A percentile compares a stretch with the other conserved stretches of the same genome.
These are phyloP conservation scores for Ambrosia hybrid DNA, from an alignment of 140 eudicot species.

Conservation along the genomic window DNA sequence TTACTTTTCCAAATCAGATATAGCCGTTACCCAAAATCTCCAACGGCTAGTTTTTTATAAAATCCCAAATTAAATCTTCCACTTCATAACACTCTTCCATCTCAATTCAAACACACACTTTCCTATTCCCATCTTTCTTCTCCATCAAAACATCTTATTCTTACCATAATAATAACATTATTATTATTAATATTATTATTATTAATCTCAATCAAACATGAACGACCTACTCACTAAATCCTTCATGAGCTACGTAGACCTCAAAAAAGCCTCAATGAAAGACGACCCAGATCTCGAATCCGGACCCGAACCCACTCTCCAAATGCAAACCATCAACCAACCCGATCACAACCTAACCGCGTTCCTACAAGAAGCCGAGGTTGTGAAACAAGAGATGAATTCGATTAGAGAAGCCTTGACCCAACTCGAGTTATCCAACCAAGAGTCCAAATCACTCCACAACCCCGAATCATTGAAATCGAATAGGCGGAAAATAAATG, in stretches of 20 bases:
- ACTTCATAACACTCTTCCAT: constrained; percentile 20
- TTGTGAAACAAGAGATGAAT: constrained; percentile 62
- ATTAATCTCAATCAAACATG: constrained; percentile 42
- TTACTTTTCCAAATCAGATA: constrained; percentile 7
- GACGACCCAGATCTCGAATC: constrained; percentile 59
- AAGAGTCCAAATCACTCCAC: constrained; percentile 71
- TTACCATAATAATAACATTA: constrained; percentile 8
- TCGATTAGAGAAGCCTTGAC: constrained; percentile 52
- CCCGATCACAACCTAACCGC: constrained; percentile 62
- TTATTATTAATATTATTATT: no score
- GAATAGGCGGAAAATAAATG: constrained; percentile 44
- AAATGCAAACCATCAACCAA: constrained; percentile 31
- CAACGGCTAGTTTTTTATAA: constrained; percentile 32
- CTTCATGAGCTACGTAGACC: constrained; percentile 83
- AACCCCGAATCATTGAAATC: constrained; percentile 65
- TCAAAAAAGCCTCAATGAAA: constrained; percentile 75
- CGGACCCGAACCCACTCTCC: constrained; percentile 54
- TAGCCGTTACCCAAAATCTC: constrained; percentile 24
- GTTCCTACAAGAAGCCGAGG: constrained; percentile 79
- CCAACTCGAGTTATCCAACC: constrained; percentile 44
- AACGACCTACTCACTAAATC: constrained; percentile 87
- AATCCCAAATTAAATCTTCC: constrained; percentile 12
- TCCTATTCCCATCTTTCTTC: constrained; percentile 8
- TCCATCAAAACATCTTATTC: constrained; percentile 24
- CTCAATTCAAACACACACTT: constrained; percentile 22